These are phyloP conservation scores for Pisolithus tinctorius DNA, from an alignment of 768 basidiomycete genomes.

Conservation along the genomic window DNA sequence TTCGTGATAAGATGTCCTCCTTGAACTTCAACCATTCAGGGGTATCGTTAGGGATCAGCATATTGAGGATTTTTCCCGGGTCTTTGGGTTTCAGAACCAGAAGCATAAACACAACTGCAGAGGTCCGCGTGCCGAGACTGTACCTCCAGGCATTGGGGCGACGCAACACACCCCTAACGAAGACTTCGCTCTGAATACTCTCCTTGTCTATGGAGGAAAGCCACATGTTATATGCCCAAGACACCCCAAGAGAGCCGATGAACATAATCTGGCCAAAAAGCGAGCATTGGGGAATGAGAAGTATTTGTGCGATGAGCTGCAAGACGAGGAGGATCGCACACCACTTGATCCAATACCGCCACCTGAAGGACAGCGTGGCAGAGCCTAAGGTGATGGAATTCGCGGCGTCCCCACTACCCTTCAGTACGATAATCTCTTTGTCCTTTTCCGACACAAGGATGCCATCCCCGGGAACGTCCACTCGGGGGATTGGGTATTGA, in stretches of 20 bases:
- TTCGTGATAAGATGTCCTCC: background rate
- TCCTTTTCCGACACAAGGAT: conserved; percentile 14
- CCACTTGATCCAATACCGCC: conserved; percentile 12
- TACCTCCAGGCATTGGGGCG: background rate
- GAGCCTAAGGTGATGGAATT: conserved; percentile 23
- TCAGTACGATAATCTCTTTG: conserved; percentile 20
- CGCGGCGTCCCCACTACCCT: conserved; percentile 22
- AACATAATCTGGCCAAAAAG: conserved; percentile 32
- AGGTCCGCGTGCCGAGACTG: conserved; percentile 2
- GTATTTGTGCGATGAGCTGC: conserved; percentile 26
- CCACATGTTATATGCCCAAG: conserved; percentile 27
- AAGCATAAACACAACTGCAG: conserved; percentile 2
- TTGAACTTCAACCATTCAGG: conserved; percentile 2
- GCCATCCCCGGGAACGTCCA: conserved; percentile 22
- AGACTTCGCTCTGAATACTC: conserved; percentile 14
- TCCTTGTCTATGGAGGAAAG: conserved; percentile 27
- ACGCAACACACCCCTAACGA: conserved; percentile 17
- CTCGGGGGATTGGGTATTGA: conserved; percentile 10
- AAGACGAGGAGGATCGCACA: conserved; percentile 21
- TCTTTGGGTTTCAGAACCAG: conserved; percentile 1
- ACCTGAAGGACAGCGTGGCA: conserved; percentile 14
- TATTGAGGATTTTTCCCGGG: background rate
- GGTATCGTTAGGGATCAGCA: conserved; percentile 7
- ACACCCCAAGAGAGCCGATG: conserved; percentile 22
- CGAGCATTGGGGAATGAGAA: conserved; percentile 26